phyloP scores from a whole-genome alignment of 108 stramenopile species.

The Pseudonitzschia pungens region DNA sequence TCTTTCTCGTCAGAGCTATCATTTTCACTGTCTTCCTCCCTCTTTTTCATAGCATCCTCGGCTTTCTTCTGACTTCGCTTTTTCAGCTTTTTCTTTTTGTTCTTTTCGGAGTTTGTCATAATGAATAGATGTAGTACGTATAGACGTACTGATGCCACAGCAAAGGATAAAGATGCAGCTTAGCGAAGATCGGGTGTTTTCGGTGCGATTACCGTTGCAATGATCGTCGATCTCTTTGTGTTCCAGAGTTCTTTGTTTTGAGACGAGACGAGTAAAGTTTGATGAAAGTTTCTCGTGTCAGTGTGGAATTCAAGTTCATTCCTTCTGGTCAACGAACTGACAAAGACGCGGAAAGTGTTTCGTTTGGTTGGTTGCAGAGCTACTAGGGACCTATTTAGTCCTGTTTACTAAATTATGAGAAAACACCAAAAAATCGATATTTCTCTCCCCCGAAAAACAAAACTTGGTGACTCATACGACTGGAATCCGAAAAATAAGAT shows the following conservation, averaged over 20 bases:
- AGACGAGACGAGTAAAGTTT: no score
- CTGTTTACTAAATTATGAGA: background rate
- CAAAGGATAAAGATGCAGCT: no score
- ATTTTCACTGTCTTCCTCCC: constrained; percentile 10
- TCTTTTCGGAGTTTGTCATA: constrained; percentile 9
- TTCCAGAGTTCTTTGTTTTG: no score
- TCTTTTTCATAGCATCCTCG: constrained; percentile 13
- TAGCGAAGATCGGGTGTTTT: no score
- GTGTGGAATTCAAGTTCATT: no score
- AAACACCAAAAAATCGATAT: no score
- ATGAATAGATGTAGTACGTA: no score
- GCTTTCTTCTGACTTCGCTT: constrained; percentile 12
- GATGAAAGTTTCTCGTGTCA: no score
- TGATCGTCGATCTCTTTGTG: no score
- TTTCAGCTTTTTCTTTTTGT: constrained; percentile 17
- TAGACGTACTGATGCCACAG: no score
- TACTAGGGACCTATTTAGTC: background rate
- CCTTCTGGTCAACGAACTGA: background rate
- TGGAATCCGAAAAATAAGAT: background rate
- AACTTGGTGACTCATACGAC: background rate
- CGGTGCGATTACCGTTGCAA: no score
- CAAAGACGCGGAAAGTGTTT: background rate
- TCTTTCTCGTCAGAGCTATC: background rate
- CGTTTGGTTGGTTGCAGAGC: background rate
- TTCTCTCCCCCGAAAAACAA: no score